These are phyloP conservation scores for Claviceps fusiformis DNA, from an alignment of 2,329 filamentous ascomycete genomes.

Conservation along the genomic window DNA sequence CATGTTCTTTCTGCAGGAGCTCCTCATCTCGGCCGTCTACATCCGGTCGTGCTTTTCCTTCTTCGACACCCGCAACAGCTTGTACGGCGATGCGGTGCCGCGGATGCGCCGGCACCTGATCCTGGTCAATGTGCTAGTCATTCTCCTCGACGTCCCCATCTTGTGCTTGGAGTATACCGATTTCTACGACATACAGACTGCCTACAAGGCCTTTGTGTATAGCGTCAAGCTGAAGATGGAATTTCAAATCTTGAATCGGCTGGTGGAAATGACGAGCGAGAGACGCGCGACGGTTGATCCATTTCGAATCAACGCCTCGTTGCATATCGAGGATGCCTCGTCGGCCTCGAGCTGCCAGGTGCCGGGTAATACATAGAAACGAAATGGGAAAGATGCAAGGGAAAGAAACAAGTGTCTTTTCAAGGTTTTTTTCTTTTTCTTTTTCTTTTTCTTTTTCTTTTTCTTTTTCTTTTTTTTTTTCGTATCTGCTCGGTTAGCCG, in stretches of 20 bases:
- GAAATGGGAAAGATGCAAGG: too few relatives aligned
- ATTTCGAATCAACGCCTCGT: not conserved
- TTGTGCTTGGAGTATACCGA: constrained; percentile 16
- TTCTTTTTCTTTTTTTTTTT: too few relatives aligned
- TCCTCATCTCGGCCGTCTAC: constrained; percentile 36
- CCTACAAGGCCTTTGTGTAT: constrained; percentile 19
- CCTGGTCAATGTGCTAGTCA: constrained; percentile 26
- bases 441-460: too few relatives aligned
- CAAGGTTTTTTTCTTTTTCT: too few relatives aligned
- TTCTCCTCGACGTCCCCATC: constrained; percentile 26
- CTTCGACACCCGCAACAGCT: constrained; percentile 23
- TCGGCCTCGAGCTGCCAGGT: not conserved
- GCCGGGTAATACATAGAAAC: too few relatives aligned
- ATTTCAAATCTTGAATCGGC: constrained; percentile 19
- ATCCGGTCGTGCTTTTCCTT: constrained; percentile 35
- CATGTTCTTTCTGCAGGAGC: constrained; percentile 40
- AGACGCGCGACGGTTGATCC: not conserved
- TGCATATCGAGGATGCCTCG: not conserved
- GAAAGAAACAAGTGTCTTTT: too few relatives aligned
- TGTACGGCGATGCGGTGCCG: constrained; percentile 12
- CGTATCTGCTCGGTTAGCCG: too few relatives aligned
- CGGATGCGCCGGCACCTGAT: constrained; percentile 21
- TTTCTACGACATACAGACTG: constrained; percentile 16
- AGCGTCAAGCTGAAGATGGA: constrained; percentile 21
- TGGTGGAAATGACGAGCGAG: constrained; percentile 13